Base-by-base conservation (phyloP, 176 grass and related monocot species). In the Musa troglodytarum region DNA sequence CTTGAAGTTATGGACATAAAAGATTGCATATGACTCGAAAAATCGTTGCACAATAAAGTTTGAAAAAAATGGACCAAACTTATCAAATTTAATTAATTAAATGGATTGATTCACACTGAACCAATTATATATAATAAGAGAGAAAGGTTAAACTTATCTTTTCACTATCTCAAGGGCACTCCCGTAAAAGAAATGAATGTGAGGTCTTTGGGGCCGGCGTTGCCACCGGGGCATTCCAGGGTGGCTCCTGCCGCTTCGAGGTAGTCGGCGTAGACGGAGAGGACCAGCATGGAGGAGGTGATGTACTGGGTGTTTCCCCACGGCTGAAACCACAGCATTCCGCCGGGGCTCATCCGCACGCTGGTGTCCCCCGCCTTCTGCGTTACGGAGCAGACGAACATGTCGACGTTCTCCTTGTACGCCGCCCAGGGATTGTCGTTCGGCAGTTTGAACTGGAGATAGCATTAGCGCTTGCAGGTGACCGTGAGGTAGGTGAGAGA, bases 251-350 rank as follows among this genome's bases (percentile, higher is more conserved):
- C 68, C 0, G 65, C 78, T 4, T 56, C 22, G 49, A 88, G 76
- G 78, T 92, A 81, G 70, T 86, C 85, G 29, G 87, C 76, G 79
- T 90, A 79, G 68, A 64, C 58, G 12, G 83, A 58, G 56, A 86
- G 77, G 50, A 88, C 79, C 12, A 97, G 81, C 63, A 86, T 43
- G 21, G 82, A 51, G 26, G 90, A 58, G 7, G 87, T 97, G n/a
- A 81, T 76, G 55, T 25, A 88, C 74, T 93, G 93, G 74, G 71
- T 66, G 80, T 88, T 85, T 26, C 64, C 74, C 93, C 86, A 93
- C 0, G 78, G 9, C n/a, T 79, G 55, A 51, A 75, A 77, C 72
- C 84, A 88, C 9, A 97, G 78, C 66, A 87, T 50, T 50, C 90
- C 93, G 11, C 83, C 88, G 8, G 86, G 77, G 79, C 80, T 90